Percentiles rank a stretch among this genome's conserved stretches.
These are phyloP conservation scores for Pichia sp. DNA, from an alignment of 1,139 yeast genomes.

Conservation along the genomic window DNA sequence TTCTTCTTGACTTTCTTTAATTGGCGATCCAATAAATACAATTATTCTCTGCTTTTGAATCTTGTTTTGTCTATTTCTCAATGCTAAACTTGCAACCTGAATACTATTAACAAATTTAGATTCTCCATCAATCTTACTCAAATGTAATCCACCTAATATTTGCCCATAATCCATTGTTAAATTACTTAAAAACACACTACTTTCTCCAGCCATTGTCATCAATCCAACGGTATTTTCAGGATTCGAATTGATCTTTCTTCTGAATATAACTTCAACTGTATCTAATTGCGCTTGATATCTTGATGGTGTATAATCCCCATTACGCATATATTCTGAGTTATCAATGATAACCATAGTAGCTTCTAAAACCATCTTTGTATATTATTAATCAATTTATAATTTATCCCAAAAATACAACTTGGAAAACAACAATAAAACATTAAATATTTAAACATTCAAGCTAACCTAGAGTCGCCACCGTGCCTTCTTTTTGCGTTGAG, in stretches of 20 bases:
- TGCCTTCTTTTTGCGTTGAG: neutral
- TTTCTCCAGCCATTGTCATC: constrained; percentile 80
- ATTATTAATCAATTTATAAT: too few relatives aligned
- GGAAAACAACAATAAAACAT: neutral
- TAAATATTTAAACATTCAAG: too few relatives aligned
- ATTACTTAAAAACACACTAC: constrained; percentile 80
- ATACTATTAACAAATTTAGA: constrained; percentile 74
- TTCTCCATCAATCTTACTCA: constrained; percentile 65
- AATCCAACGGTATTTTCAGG: constrained; percentile 94
- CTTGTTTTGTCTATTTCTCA: constrained; percentile 93
- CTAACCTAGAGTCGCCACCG: neutral
- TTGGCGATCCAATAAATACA: constrained; percentile 86
- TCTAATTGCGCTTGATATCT: constrained; percentile 92
- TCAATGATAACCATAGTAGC: constrained; percentile 95
- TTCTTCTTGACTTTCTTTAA: constrained; percentile 62
- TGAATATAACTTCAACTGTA: constrained; percentile 84
- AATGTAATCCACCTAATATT: constrained; percentile 81
- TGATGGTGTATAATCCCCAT: constrained; percentile 87
- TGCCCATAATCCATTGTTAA: constrained; percentile 85
- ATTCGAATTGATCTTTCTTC: constrained; percentile 77
- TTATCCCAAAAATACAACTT: too few relatives aligned
- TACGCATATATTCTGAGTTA: constrained; percentile 92
- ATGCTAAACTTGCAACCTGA: constrained; percentile 95
- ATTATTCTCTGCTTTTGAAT: constrained; percentile 87
- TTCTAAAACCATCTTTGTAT: constrained; percentile 68